Evolutionary conservation across 2,329 filamentous ascomycete genomes (phyloP), one percentile per base, ranked within the genome.

Genomic region (Fusarium pseudograminearum): DNA sequence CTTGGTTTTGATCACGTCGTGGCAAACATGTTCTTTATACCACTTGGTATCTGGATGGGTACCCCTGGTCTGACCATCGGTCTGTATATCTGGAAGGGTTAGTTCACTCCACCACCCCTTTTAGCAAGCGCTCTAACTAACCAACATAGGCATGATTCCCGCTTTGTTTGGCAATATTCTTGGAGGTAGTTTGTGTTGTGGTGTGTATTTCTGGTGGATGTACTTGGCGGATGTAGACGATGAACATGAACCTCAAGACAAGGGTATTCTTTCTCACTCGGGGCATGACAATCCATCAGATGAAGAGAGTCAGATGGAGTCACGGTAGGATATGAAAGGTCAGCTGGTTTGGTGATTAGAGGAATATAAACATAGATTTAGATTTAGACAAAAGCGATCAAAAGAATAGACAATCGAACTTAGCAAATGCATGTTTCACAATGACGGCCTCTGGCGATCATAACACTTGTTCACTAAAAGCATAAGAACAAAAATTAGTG

Each of bases 31-130:
- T 85, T 83, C 57, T 84, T 86, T 42, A 80, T 84, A 31, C 85
- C 86, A 0, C 72, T 86, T 53, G 84, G 79, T 1, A 86, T 89
- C 22, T 88, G 81, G 77, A 73, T 84, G 7, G 77, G 79, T 0
- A 80, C 83, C 0, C 80, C 83, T 0, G 76, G 77, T 0, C 77
- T 88, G 28, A 81, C 76, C 0, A 79, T 85, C 0, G 79, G 81
- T 0, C 76, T 86, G 26, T 88, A 88, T 60, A 85, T 89, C 69
- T 88, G 85, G 84, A 87, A 88, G 74, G 83, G 82, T 69, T 47
- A 42, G 65, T 48, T 2, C 4, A 0, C 1, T 0, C 1, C 14
- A 10, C 2, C 11, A 1, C 3, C 6, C 1, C 1, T 7, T 2
- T 2, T 4, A 3, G 10, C 33, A 4, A 10, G 7, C 9, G 7